phyloP scores from a whole-genome alignment of 139 green algal species.

The Chlamydomonas sp. region DNA sequence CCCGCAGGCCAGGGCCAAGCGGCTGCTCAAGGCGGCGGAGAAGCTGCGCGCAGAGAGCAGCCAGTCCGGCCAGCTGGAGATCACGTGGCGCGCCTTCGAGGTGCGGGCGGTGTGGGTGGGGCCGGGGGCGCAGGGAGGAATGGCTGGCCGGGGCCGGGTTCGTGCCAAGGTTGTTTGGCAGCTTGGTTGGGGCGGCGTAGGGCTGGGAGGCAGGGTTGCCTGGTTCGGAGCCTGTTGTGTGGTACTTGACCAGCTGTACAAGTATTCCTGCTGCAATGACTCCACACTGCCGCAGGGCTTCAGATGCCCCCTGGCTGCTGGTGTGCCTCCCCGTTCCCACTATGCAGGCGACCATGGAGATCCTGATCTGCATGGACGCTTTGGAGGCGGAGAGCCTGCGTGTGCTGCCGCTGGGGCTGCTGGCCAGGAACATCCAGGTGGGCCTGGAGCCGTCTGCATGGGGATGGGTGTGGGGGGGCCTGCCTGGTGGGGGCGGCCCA shows the following conservation, averaged over 20 bases:
- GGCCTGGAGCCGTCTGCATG: neutral
- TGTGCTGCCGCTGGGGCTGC: slow-evolving; percentile 72
- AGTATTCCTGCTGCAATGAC: too few species aligned
- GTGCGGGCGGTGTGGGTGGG: neutral
- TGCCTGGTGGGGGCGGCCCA: too few species aligned
- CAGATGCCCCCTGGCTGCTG: too few species aligned
- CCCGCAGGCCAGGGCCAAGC: slow-evolving; percentile 30
- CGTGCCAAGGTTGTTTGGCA: too few species aligned
- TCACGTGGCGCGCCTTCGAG: slow-evolving; percentile 46
- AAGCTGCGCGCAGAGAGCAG: slow-evolving; percentile 45
- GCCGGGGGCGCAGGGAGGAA: neutral
- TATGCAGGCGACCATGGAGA: slow-evolving; percentile 56
- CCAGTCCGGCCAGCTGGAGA: slow-evolving; percentile 22
- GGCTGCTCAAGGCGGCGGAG: slow-evolving; percentile 35
- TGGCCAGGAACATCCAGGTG: slow-evolving; percentile 74
- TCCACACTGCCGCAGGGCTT: neutral
- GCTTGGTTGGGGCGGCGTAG: too few species aligned
- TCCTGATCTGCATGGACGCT: slow-evolving; percentile 67
- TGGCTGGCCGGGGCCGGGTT: neutral
- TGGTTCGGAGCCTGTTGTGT: too few species aligned
- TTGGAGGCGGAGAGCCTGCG: slow-evolving; percentile 53
- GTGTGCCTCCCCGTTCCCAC: neutral
- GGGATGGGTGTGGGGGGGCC: too few species aligned
- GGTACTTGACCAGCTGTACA: too few species aligned
- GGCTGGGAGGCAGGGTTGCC: too few species aligned